Evolutionary conservation across 352 stramenopile species (phyloP), one percentile per base, ranked within the genome.

Genomic region (Phytophthora pinifolia): DNA sequence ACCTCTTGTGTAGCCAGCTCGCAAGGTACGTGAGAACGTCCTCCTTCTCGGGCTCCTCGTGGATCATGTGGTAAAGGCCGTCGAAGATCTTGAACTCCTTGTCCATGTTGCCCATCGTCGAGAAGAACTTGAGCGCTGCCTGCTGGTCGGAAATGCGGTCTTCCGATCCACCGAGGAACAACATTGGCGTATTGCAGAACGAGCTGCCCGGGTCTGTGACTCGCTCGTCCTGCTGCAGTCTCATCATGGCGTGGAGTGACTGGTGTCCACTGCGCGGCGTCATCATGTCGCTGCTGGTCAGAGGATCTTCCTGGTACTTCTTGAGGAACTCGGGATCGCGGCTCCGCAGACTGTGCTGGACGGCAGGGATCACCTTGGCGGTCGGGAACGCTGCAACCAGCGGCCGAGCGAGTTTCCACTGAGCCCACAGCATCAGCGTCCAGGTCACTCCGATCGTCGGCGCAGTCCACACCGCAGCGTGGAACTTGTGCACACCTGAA

Each of bases 41-140:
- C 15, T 86, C 75, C 15, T 67, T 63, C 62, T 85, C 76, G 1
- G 73, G 73, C 30, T 87, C 79, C 41, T 87, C 68, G 49, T 79
- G 87, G 32, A 89, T 61, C 60, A 74, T 82, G 67, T 89, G 76
- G 49, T 68, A 86, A 12, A 86, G 39, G 2, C 76, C 79, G 7
- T 79, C 66, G 41, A 84, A 89, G 42, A 79, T 15, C 47, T 83
- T 79, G 48, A 84, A 76, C 52, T 80, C 53, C 65, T 86, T 89
- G 73, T 89, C 74, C 18, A 63, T 54, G 48, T 62, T 81, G n/a
- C 34, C 54, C 36, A 86, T 63, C 6, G 45, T 53, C 25, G 67
- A 39, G 48, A 69, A 83, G 35, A 89, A 89, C 27, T 55, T 58
- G 1, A 65, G 50, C 9, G 69, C 41, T 7, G 68, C 46, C 20